Conservation (phyloP, 352 stramenopile genomes). For the Phytophthora pistaciae region DNA sequence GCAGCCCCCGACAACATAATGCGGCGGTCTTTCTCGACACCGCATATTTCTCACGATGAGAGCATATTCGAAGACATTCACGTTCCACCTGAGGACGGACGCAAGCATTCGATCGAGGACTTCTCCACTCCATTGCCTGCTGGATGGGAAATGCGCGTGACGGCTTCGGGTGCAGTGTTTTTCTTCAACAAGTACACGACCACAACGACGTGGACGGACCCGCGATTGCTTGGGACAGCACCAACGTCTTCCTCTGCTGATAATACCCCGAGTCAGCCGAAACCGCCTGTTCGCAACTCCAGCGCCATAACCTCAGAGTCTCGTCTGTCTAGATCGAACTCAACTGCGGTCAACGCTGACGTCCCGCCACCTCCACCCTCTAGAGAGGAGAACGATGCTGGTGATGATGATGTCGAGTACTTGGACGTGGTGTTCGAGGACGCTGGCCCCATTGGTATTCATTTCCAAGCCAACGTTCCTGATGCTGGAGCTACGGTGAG, state of each 20-base stretch:
- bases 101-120: conserved; percentile 73
- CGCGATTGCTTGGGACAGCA: conserved; percentile 40
- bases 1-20: conserved; percentile 40
- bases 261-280: conserved; percentile 19
- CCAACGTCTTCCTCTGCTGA: conserved; percentile 18
- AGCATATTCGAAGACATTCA: conserved; percentile 37
- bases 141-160: conserved; percentile 88
- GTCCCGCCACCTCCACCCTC: background rate
- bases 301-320: conserved; percentile 23
- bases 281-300: conserved; percentile 16
- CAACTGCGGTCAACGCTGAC: conserved; percentile 17
- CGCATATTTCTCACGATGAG: conserved; percentile 39
- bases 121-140: conserved; percentile 77
- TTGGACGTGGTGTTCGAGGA: conserved; percentile 85
- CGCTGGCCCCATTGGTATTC: conserved; percentile 76
- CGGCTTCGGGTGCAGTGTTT: conserved; percentile 70
- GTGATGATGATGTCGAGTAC: conserved; percentile 27
- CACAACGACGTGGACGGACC: conserved; percentile 80
- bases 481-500: conserved; percentile 74
- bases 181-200: conserved; percentile 84
- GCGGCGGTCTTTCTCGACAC: conserved; percentile 53
- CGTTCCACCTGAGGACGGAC: conserved; percentile 66
- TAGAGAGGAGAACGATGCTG: conserved; percentile 21
- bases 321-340: conserved; percentile 29
- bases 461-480: conserved; percentile 82